Evolutionary conservation across 768 basidiomycete species (phyloP).

Genomic region (Lanmaoa pseudosensibilis): DNA sequence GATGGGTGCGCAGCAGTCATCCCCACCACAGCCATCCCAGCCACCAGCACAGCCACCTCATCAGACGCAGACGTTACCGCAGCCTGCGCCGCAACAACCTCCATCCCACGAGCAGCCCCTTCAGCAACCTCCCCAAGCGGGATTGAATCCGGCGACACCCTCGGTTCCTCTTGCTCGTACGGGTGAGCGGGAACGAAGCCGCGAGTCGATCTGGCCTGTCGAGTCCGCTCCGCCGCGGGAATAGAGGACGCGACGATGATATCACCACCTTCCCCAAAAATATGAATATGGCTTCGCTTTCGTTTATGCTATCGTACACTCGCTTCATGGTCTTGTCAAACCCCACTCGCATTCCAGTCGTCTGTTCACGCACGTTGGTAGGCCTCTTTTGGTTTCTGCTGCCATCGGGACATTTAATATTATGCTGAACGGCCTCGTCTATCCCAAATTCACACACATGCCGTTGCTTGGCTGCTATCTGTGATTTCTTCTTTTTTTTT

Average conservation of each 20-base stretch:
- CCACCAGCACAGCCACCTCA: slow-evolving; percentile 26
- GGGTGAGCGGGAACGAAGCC: slow-evolving; percentile 30
- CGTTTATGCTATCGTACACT: slow-evolving; percentile 29
- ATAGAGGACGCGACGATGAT: slow-evolving; percentile 22
- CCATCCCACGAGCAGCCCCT: slow-evolving; percentile 30
- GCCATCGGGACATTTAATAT: slow-evolving; percentile 27
- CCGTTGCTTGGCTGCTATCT: slow-evolving; percentile 30
- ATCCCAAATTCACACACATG: slow-evolving; percentile 18
- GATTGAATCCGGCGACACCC: slow-evolving; percentile 10
- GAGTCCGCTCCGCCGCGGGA: slow-evolving; percentile 29
- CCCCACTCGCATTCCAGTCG: slow-evolving; percentile 23
- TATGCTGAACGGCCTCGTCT: slow-evolving; percentile 23
- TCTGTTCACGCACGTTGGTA: slow-evolving; percentile 12
- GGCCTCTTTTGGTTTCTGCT: slow-evolving; percentile 10
- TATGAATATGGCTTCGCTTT: slow-evolving; percentile 30
- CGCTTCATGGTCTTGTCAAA: slow-evolving; percentile 20
- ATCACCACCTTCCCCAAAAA: slow-evolving; percentile 19
- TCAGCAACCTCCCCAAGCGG: slow-evolving; percentile 22
- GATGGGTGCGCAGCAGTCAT: slow-evolving; percentile 39
- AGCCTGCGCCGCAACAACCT: slow-evolving; percentile 24
- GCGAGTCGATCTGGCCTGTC: slow-evolving; percentile 32
- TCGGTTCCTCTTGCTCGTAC: slow-evolving; percentile 25
- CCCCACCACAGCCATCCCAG: slow-evolving; percentile 22
- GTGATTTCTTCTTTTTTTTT: slow-evolving; percentile 14
- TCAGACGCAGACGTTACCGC: slow-evolving; percentile 23